phyloP scores from a whole-genome alignment of 768 basidiomycete genomes.

The Phylloporus sp. region DNA sequence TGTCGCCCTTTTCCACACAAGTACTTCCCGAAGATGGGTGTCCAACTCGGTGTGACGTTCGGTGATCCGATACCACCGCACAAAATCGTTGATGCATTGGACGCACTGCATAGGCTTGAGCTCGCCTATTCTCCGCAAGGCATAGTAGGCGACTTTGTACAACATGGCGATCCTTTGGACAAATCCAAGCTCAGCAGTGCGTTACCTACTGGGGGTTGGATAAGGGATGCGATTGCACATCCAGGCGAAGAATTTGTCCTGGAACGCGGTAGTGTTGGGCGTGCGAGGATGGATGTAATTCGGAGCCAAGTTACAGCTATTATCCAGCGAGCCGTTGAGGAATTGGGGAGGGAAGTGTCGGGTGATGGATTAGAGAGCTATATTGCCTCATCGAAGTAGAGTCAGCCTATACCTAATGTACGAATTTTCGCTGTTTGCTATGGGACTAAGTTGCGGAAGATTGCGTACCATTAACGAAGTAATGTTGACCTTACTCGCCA shows the following conservation, averaged over 20 bases:
- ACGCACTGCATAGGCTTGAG: slow-evolving; percentile 1
- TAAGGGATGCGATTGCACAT: slow-evolving; percentile 3
- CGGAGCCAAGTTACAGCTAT: slow-evolving; percentile 53
- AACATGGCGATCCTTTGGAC: not conserved
- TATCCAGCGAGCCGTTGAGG: slow-evolving; percentile 51
- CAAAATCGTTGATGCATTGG: slow-evolving; percentile 29
- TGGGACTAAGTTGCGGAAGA: not conserved
- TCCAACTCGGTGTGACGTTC: slow-evolving; percentile 70
- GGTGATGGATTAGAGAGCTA: slow-evolving; percentile 32
- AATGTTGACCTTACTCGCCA: not conserved
- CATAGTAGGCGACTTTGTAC: not conserved
- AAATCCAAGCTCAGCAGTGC: not conserved
- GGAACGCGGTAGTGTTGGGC: slow-evolving; percentile 4
- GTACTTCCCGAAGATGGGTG: slow-evolving; percentile 59
- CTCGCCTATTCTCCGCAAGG: not conserved
- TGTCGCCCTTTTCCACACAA: slow-evolving; percentile 72
- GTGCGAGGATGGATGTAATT: slow-evolving; percentile 34
- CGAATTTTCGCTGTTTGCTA: not conserved
- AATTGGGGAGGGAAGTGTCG: slow-evolving; percentile 48
- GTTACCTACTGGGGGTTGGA: slow-evolving; percentile 10
- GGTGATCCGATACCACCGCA: slow-evolving; percentile 64
- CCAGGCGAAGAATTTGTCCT: slow-evolving; percentile 4
- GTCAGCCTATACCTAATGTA: too few species aligned
- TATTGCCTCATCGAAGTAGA: not conserved
- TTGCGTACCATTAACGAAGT: too few species aligned